These are phyloP conservation scores for Podospora pseudopauciseta DNA, from an alignment of 495 filamentous ascomycete genomes.

Conservation along the genomic window DNA sequence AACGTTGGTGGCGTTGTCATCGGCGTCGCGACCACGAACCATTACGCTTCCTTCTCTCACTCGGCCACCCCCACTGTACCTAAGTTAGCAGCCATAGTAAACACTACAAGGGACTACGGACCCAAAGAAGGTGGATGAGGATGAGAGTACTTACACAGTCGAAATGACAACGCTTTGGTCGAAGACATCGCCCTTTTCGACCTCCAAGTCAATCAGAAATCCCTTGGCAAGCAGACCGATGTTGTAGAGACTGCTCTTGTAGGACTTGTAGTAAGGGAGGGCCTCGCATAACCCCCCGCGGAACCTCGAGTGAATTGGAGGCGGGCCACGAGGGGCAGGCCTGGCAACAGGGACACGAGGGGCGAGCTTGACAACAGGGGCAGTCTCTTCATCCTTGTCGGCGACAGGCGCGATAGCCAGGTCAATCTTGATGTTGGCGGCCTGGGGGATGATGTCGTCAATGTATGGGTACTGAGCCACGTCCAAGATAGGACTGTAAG, in stretches of 20 bases:
- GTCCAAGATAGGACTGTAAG: no score
- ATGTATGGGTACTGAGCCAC: no score
- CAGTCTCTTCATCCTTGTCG: not conserved
- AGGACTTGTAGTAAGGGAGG: conserved; percentile 60
- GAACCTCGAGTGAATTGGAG: not conserved
- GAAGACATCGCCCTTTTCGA: conserved; percentile 54
- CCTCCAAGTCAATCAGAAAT: conserved; percentile 60
- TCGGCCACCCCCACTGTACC: conserved; percentile 51
- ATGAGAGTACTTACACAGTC: conserved; percentile 53
- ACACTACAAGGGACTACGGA: not conserved
- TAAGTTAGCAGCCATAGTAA: conserved; percentile 12
- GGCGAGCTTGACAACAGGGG: no score
- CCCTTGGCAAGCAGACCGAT: conserved; percentile 47
- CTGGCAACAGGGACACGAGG: not conserved
- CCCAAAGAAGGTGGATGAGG: not conserved
- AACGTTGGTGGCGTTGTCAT: conserved; percentile 28
- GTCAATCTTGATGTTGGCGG: not conserved
- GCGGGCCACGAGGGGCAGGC: no score
- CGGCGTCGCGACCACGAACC: conserved; percentile 41
- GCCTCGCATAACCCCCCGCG: conserved; percentile 63
- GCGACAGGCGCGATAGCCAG: not conserved
- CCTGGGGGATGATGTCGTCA: not conserved
- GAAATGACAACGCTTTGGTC: conserved; percentile 64
- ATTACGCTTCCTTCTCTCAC: conserved; percentile 40
- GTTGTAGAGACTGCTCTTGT: conserved; percentile 59